These are phyloP conservation scores for Symbiodinium pilosum DNA, from an alignment of 73 alveolate species.

Conservation along the genomic window DNA sequence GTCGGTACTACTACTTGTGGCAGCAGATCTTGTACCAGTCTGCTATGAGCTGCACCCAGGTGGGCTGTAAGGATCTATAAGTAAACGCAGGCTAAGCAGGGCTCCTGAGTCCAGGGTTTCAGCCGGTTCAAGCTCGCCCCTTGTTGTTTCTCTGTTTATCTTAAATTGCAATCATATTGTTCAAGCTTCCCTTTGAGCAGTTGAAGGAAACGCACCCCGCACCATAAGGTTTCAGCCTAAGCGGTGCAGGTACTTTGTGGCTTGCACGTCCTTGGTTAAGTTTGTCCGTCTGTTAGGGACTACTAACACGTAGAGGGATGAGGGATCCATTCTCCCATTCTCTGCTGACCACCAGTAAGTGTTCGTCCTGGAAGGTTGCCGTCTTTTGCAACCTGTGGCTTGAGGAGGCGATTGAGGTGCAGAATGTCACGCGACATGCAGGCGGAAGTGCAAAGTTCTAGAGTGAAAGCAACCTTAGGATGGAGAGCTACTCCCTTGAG, in stretches of 20 bases:
- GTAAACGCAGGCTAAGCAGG: background rate
- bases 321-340: background rate
- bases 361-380: too few relatives aligned
- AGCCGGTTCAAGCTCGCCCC: background rate
- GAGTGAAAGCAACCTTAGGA: too few relatives aligned
- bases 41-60: background rate
- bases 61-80: too few relatives aligned
- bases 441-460: too few relatives aligned
- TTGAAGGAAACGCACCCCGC: too few relatives aligned
- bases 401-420: constrained; percentile 66
- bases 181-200: too few relatives aligned
- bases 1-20: constrained; percentile 43
- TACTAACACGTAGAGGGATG: background rate
- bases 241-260: too few relatives aligned
- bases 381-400: constrained; percentile 71
- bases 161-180: too few relatives aligned
- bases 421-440: constrained; percentile 62
- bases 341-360: too few relatives aligned
- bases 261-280: background rate
- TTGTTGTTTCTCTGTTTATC: too few relatives aligned
- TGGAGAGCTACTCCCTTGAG: too few relatives aligned
- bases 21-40: background rate
- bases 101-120: background rate
- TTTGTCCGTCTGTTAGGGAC: background rate
- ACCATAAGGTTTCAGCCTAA: too few relatives aligned